Percentiles rank a stretch among this genome's conserved stretches.
Evolutionary conservation across 2,329 filamentous ascomycete genomes (phyloP).

Genomic region (Colletotrichum chrysophilum): DNA sequence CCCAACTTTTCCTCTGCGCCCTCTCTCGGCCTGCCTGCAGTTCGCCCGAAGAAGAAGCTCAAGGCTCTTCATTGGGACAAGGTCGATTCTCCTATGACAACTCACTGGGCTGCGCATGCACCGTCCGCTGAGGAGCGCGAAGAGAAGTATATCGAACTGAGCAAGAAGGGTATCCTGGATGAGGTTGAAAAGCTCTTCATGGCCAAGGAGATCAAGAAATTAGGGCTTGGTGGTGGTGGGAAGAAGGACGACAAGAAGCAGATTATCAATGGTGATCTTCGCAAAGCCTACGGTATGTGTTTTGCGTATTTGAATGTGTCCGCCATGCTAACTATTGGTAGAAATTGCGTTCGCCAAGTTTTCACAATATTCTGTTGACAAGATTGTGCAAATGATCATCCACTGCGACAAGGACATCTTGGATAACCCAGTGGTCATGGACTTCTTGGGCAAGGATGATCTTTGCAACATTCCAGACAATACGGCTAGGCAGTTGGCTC

Average conservation of each 20-base stretch:
- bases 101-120: constrained; percentile 88
- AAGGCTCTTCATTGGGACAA: constrained; percentile 99
- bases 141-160: constrained; percentile 93
- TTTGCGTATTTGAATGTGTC: not conserved
- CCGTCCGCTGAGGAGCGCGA: constrained; percentile 89
- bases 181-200: constrained; percentile 98
- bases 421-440: constrained; percentile 92
- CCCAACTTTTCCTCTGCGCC: constrained; percentile 56
- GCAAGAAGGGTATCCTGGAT: constrained; percentile 92
- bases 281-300: constrained; percentile 78
- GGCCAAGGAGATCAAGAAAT: constrained; percentile 92
- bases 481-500: constrained; percentile 86
- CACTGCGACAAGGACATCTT: constrained; percentile 91
- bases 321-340: constrained; percentile 29
- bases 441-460: constrained; percentile 92
- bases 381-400: constrained; percentile 90
- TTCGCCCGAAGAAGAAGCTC: constrained; percentile 97
- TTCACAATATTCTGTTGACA: constrained; percentile 82
- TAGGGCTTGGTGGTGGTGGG: constrained; percentile 68
- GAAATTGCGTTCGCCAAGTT: constrained; percentile 94
- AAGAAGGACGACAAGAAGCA: constrained; percentile 97
- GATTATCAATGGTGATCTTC: constrained; percentile 88
- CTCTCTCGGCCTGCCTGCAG: constrained; percentile 75
- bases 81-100: constrained; percentile 89
- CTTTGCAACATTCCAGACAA: constrained; percentile 93